A percentile compares a stretch with the other conserved stretches of the same genome.
phyloP scores from a whole-genome alignment of 257 asterid species.

The Datura wrightii region DNA sequence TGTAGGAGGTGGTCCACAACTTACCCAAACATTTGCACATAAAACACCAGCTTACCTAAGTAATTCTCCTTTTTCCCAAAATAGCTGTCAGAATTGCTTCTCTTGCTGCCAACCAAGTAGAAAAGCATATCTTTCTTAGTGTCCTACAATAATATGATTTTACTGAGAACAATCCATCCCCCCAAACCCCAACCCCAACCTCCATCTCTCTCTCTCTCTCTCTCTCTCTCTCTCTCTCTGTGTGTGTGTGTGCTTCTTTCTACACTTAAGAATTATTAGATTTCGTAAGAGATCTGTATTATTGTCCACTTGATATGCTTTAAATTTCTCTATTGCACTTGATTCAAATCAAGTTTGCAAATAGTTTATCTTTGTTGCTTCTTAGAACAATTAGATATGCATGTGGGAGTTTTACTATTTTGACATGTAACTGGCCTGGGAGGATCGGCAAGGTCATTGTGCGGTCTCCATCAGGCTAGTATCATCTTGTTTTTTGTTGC shows the following conservation, averaged over 20 bases:
- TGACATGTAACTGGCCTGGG: background rate
- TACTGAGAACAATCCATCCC: background rate
- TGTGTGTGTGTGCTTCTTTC: slow-evolving; percentile 3
- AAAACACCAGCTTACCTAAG: background rate
- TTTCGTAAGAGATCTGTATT: background rate
- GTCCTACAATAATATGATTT: too few relatives aligned
- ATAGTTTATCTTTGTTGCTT: background rate
- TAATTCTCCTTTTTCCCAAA: background rate
- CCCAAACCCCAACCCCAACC: too few relatives aligned
- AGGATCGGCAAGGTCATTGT: background rate
- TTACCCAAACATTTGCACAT: background rate
- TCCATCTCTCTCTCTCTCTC: background rate
- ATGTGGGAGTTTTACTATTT: background rate
- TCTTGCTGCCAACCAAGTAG: background rate
- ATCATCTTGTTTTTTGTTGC: background rate
- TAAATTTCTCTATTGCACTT: background rate
- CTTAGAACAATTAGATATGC: background rate
- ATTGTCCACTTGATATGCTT: background rate
- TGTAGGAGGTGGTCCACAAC: background rate
- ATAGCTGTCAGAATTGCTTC: background rate
- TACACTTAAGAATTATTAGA: background rate
- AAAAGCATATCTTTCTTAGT: background rate
- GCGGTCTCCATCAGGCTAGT: background rate
- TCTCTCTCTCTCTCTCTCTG: background rate
- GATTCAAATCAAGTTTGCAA: background rate